Evolutionary conservation across 23 red algal species (phyloP), one percentile per base, ranked within the genome.

Genomic region (Chondrus crispus): DNA sequence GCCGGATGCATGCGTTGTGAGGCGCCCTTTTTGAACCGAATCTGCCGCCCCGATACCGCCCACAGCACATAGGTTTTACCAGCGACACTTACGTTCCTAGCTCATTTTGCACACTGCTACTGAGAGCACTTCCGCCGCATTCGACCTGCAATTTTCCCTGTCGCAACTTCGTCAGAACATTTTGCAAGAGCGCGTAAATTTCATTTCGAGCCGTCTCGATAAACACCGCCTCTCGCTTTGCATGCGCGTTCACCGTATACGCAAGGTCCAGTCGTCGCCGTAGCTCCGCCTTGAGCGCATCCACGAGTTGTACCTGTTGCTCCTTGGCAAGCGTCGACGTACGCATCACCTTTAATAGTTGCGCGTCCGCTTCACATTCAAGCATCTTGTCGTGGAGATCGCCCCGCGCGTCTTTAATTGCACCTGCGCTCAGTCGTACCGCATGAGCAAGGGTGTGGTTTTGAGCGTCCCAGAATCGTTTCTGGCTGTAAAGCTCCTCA

Each of bases 361-460:
- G 13, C 37, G 72, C 87, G 41, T 90, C 87, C 29, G 71, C 73
- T 22, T 66, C 73, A 46, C 68, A 90, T 22, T 47, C 5, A 13
- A 41, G 43, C 40, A 46, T 68, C 72, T 78, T 69, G 2, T 37
- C 3, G 48, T 35, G 24, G 38, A 90, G 53, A 36, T 64, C 72
- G 62, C 80, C 87, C 20, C 87, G 69, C 46, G 87, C 87, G 8
- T 48, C 52, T 22, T 30, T 68, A 1, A 90, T 2, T 14, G 72
- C 87, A 29, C 36, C 37, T 30, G 87, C 50, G 40, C 87, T 90
- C 47, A 50, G 46, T 37, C 38, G 14, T 32, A 68, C 72, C 22
- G 69, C 87, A 5, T 37, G 54, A 5, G 33, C 49, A 46, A 90
- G 45, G 40, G 53, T 71, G 4, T 71, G 3, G 47, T 86, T 86